Base-by-base conservation (phyloP, 2,329 filamentous ascomycete species). In the Neoarthrinium moseri region DNA sequence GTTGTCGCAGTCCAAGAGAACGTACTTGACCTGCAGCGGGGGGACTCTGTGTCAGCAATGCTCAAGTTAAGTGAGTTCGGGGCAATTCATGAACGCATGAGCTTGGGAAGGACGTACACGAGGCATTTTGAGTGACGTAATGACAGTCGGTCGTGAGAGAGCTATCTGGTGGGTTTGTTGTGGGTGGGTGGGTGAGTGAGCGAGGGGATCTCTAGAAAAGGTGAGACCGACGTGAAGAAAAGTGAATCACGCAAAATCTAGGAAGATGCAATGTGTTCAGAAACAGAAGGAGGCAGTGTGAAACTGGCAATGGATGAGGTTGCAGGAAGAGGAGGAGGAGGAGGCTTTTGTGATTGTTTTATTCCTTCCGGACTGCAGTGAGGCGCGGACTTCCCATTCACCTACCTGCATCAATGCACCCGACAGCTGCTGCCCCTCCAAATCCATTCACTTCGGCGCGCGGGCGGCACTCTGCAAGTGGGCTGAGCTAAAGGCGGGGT, bases 1-100 rank as follows among this genome's bases (percentile, higher is more conserved):
- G 75, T 90, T 90, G 75, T 90, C 72, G 57, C 69, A 74, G 56
- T 84, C 80, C 63, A 83, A 80, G 56, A 84, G 73, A 53, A 84
- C 67, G 55, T 80, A 74, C 47, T 77, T 83, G 64, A 80, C 80
- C 78, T 83, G 57, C 41, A 44, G 6, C 46, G 13, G 20, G 4
- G 20, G 39, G 18, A 15, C 30, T 45, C 46, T 24, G 30, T 29
- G 33, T 11, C 15, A 18, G 17, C 11, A 22, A 13, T 18, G 23
- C 4, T 27, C 11, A 10, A 15, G 21, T 6, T 26, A 20, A 18
- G 18, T 20, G 15, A 20, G 11, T 17, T 18, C 27, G 37, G 12
- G 4, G 29, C 10, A 4, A 36, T 27, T 7, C 23, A 20, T 15
- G 6, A 24, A 21, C 5, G 12, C 12, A 33, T 22, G 21, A 22